These are phyloP conservation scores for Hymenochaete sp. DNA, from an alignment of 1,284 basidiomycete species.

Conservation along the genomic window DNA sequence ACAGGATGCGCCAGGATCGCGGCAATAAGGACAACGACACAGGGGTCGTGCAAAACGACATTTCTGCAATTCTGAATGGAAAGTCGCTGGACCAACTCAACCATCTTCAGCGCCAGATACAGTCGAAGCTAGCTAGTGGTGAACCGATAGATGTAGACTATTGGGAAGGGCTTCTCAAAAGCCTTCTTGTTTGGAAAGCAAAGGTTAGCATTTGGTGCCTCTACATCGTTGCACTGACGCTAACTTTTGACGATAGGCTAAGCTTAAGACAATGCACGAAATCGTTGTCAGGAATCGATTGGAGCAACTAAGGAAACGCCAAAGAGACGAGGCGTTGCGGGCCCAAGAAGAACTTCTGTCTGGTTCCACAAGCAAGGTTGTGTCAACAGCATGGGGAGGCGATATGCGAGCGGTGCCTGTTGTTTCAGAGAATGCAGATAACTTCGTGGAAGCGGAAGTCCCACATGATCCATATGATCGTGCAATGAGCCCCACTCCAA, in stretches of 20 bases:
- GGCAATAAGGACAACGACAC: constrained; percentile 57
- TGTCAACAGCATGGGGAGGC: constrained; percentile 36
- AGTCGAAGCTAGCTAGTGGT: constrained; percentile 80
- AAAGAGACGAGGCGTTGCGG: constrained; percentile 88
- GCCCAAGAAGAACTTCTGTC: constrained; percentile 89
- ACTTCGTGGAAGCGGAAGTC: constrained; percentile 43
- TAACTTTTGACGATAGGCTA: constrained; percentile 47
- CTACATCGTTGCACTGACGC: constrained; percentile 8
- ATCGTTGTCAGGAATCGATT: constrained; percentile 92
- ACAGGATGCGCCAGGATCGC: constrained; percentile 55
- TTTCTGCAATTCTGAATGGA: constrained; percentile 63
- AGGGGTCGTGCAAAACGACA: constrained; percentile 74
- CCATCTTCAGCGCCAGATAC: constrained; percentile 78
- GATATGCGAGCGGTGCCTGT: constrained; percentile 33
- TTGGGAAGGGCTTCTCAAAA: constrained; percentile 90
- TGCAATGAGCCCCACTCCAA: constrained; percentile 70
- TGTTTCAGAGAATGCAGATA: constrained; percentile 8
- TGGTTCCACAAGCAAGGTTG: constrained; percentile 58
- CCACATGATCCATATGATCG: constrained; percentile 72
- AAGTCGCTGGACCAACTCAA: constrained; percentile 81
- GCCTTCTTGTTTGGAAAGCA: constrained; percentile 96
- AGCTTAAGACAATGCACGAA: constrained; percentile 88
- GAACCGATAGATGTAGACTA: constrained; percentile 97
- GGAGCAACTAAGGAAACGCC: constrained; percentile 89
- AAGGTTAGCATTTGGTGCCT: constrained; percentile 47